Evolutionary conservation across 768 basidiomycete genomes (phyloP).

Genomic region (Trametes elegans): DNA sequence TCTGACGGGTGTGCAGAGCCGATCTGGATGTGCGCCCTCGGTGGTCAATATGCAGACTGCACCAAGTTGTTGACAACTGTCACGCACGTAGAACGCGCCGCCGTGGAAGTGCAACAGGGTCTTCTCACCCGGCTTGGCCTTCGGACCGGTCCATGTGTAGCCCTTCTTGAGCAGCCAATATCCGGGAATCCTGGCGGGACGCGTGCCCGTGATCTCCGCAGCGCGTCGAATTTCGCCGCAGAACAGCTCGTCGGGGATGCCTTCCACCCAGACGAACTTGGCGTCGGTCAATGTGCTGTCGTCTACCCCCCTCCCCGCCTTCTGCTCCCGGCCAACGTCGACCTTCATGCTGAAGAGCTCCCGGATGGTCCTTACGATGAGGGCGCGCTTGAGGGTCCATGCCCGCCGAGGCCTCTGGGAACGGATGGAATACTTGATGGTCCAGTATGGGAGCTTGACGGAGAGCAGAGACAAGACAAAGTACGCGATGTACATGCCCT

Average conservation of each 20-base stretch:
- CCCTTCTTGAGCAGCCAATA: conserved; percentile 26
- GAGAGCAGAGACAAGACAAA: neutral
- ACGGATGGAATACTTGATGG: conserved; percentile 1
- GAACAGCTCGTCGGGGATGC: conserved; percentile 16
- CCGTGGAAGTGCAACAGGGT: conserved; percentile 65
- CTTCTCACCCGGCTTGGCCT: conserved; percentile 50
- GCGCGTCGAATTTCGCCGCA: conserved; percentile 21
- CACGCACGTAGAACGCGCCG: conserved; percentile 44
- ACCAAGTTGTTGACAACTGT: neutral
- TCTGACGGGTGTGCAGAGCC: conserved; percentile 59
- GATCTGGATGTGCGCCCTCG: conserved; percentile 19
- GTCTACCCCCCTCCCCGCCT: neutral
- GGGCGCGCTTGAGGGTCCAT: conserved; percentile 7
- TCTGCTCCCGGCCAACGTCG: neutral
- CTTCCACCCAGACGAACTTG: conserved; percentile 16
- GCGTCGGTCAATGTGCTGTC: neutral
- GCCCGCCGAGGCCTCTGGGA: neutral
- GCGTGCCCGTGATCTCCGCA: conserved; percentile 14
- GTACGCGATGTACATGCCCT: conserved; percentile 4
- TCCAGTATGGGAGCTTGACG: conserved; percentile 3
- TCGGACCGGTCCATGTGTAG: conserved; percentile 28
- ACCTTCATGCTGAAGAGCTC: neutral
- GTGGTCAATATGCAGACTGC: conserved; percentile 9
- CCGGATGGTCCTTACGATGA: conserved; percentile 2
- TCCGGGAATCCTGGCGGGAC: conserved; percentile 18